Conservation (phyloP, 2,329 filamentous ascomycete genomes). For the Gnomoniopsis sp. region DNA sequence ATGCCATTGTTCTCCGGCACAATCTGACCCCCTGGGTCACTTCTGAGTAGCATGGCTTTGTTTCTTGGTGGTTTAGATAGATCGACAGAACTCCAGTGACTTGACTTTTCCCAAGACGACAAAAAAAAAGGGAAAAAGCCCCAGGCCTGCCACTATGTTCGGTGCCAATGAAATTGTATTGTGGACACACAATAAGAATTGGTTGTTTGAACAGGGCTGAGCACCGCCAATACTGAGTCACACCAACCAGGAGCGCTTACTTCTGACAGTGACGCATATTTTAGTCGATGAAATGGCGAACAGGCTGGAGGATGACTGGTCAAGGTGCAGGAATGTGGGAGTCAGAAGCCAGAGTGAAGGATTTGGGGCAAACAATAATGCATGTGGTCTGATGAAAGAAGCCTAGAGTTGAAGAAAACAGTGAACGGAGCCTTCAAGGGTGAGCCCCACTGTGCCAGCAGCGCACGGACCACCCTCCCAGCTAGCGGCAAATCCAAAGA, state of each 20-base stretch:
- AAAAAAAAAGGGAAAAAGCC: too few relatives aligned
- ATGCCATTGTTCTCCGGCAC: slow-evolving; percentile 11
- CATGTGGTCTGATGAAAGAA: background rate
- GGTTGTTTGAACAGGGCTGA: background rate
- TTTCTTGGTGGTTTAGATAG: background rate
- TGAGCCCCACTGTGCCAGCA: slow-evolving; percentile 5
- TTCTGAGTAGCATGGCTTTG: slow-evolving; percentile 15
- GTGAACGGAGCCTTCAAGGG: background rate
- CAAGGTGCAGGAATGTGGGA: background rate
- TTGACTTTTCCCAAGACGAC: background rate
- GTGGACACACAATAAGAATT: background rate
- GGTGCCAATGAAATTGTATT: background rate
- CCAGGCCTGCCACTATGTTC: background rate
- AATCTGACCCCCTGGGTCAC: slow-evolving; percentile 8
- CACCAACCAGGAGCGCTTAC: background rate
- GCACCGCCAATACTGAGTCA: background rate
- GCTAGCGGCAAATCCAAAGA: slow-evolving; percentile 3
- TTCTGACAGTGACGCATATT: background rate
- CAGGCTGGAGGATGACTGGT: background rate
- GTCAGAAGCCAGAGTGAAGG: background rate
- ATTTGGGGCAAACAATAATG: background rate
- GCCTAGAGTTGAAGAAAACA: background rate
- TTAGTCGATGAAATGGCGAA: background rate
- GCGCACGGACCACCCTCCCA: slow-evolving; percentile 7
- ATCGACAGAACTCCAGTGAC: background rate